phyloP scores from a whole-genome alignment of 2,329 filamentous ascomycete species.

The Meredithiella fracta region DNA sequence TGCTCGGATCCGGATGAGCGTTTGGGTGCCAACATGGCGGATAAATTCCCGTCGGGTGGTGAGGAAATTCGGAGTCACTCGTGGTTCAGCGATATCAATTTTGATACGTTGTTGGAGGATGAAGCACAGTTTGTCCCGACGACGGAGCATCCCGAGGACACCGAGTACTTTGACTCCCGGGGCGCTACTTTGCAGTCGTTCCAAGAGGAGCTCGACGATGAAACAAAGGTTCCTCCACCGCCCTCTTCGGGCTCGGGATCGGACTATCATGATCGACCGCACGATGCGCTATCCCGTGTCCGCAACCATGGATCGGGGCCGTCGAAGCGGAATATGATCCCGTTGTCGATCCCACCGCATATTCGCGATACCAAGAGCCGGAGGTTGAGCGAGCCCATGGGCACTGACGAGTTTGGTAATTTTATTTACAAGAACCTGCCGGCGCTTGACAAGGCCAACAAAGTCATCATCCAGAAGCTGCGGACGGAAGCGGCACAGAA shows the following conservation, averaged over 20 bases:
- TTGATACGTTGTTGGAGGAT: slow-evolving; percentile 83
- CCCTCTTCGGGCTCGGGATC: slow-evolving; percentile 46
- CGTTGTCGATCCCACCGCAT: slow-evolving; percentile 88
- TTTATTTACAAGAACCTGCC: slow-evolving; percentile 97
- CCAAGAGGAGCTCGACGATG: slow-evolving; percentile 80
- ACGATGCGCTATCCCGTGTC: slow-evolving; percentile 83
- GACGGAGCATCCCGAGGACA: slow-evolving; percentile 87
- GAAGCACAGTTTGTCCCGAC: slow-evolving; percentile 91
- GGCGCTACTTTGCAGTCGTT: slow-evolving; percentile 88
- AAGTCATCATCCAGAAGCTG: slow-evolving; percentile 93
- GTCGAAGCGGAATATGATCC: slow-evolving; percentile 83
- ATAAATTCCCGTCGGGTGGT: slow-evolving; percentile 68
- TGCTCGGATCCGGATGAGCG: slow-evolving; percentile 68
- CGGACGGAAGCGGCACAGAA: slow-evolving; percentile 72
- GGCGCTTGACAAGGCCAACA: slow-evolving; percentile 93
- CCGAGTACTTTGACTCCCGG: slow-evolving; percentile 88
- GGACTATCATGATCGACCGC: slow-evolving; percentile 75
- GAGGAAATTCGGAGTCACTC: slow-evolving; percentile 78
- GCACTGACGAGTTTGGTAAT: slow-evolving; percentile 82
- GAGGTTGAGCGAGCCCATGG: slow-evolving; percentile 76
- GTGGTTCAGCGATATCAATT: slow-evolving; percentile 79
- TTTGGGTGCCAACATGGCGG: slow-evolving; percentile 70
- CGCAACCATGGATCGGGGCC: slow-evolving; percentile 40
- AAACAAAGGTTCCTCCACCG: slow-evolving; percentile 38
- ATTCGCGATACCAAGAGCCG: slow-evolving; percentile 80